Conservation (phyloP, 768 basidiomycete genomes). For the Asterophora lycoperdoides region DNA sequence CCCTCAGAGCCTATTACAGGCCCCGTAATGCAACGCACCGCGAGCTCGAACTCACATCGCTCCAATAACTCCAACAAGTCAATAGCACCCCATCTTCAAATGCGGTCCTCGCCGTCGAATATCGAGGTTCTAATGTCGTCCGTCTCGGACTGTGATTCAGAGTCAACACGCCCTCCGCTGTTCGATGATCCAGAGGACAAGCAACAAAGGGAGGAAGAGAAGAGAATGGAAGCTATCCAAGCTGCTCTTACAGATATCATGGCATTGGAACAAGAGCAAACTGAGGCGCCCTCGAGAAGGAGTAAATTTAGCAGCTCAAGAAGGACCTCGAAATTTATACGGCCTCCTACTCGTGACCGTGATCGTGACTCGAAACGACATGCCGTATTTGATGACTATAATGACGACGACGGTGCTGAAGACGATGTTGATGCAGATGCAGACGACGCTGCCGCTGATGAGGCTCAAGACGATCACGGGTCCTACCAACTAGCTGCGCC, state of each 20-base stretch:
- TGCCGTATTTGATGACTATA: slow-evolving; percentile 36
- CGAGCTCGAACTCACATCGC: slow-evolving; percentile 36
- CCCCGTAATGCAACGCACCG: slow-evolving; percentile 36
- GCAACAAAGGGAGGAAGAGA: slow-evolving; percentile 65
- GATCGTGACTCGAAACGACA: slow-evolving; percentile 18
- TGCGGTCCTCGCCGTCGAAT: slow-evolving; percentile 41
- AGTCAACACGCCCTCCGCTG: slow-evolving; percentile 64
- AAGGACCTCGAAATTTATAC: slow-evolving; percentile 3
- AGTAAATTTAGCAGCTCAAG: slow-evolving; percentile 2
- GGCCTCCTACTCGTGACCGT: slow-evolving; percentile 2
- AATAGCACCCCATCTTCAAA: slow-evolving; percentile 18
- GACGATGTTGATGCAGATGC: slow-evolving; percentile 40
- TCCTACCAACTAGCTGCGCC: slow-evolving; percentile 79
- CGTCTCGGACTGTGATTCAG: slow-evolving; percentile 44
- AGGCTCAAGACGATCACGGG: slow-evolving; percentile 38
- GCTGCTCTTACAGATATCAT: slow-evolving; percentile 96
- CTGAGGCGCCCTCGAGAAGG: slow-evolving; percentile 11
- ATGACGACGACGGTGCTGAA: slow-evolving; percentile 46
- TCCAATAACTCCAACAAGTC: slow-evolving; percentile 32
- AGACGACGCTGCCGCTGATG: slow-evolving; percentile 38
- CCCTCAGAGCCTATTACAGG: slow-evolving; percentile 31
- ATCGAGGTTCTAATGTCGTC: slow-evolving; percentile 85
- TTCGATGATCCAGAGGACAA: slow-evolving; percentile 80
- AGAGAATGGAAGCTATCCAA: slow-evolving; percentile 93
- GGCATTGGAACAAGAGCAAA: slow-evolving; percentile 63